Conservation (phyloP, 169 alveolate species). For the Blepharisma undulans region DNA sequence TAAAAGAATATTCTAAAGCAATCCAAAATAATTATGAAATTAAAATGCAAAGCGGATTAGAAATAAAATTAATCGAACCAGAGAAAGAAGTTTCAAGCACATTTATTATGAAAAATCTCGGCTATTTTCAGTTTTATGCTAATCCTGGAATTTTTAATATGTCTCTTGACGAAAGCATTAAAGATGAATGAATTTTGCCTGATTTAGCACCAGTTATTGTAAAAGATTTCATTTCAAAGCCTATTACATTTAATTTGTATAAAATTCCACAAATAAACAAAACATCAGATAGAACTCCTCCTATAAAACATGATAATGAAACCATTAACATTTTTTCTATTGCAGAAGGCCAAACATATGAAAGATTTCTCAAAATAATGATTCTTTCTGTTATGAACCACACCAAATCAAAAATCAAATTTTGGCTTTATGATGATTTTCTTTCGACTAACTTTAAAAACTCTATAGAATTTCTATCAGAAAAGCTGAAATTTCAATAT, state of each 20-base stretch:
- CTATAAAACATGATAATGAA: background rate
- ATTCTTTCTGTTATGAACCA: conserved; percentile 54
- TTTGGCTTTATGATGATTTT: conserved; percentile 71
- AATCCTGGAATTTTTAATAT: conserved; percentile 23
- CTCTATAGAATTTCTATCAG: conserved; percentile 36
- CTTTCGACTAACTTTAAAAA: conserved; percentile 53
- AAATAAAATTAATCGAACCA: background rate
- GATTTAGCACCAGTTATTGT: background rate
- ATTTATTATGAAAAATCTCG: background rate
- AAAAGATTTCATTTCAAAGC: background rate
- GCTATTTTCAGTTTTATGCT: conserved; percentile 32
- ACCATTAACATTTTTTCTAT: conserved; percentile 58
- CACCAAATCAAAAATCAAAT: conserved; percentile 57
- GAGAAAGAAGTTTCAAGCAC: background rate
- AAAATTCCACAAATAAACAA: background rate
- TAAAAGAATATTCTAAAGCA: background rate
- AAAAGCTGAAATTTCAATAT: conserved; percentile 46
- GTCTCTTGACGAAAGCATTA: background rate
- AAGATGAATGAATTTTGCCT: background rate
- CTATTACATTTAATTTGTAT: background rate
- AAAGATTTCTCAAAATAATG: conserved; percentile 64
- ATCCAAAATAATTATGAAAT: background rate
- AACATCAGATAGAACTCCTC: background rate
- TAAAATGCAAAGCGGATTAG: background rate
- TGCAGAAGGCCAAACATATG: conserved; percentile 73